Percentiles rank a stretch among this genome's conserved stretches.
These are phyloP conservation scores for Alnus glutinosa DNA, from an alignment of 306 rosid genomes.

Conservation along the genomic window DNA sequence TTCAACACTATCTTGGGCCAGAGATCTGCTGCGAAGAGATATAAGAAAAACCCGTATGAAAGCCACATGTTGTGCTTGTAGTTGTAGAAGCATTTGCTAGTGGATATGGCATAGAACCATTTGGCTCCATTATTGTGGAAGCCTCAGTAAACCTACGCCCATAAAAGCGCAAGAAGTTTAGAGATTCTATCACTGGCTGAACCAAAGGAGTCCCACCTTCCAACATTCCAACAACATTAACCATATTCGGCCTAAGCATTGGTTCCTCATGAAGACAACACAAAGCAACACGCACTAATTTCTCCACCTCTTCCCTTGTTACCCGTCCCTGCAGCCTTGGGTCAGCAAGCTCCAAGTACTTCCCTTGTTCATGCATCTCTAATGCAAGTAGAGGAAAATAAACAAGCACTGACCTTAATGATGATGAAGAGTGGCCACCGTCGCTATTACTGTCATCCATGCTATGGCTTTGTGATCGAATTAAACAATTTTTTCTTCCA, in stretches of 20 bases:
- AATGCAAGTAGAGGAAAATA: conserved; percentile 82
- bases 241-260: conserved; percentile 75
- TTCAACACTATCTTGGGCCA: conserved; percentile 74
- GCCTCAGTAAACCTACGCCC: conserved; percentile 81
- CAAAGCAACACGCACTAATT: conserved; percentile 68
- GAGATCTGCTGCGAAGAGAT: conserved; percentile 80
- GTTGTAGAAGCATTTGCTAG: conserved; percentile 37
- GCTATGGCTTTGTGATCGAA: conserved; percentile 62
- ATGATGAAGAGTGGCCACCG: conserved; percentile 50
- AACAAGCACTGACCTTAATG: conserved; percentile 52
- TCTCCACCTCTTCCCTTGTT: conserved; percentile 62
- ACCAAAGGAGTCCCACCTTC: conserved; percentile 70
- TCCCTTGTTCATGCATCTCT: conserved; percentile 84
- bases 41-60: conserved; percentile 47
- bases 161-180: conserved; percentile 78
- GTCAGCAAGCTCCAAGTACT: conserved; percentile 76
- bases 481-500: conserved; percentile 74
- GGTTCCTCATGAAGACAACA: conserved; percentile 96
- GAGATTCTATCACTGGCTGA: conserved; percentile 67
- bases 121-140: conserved; percentile 50
- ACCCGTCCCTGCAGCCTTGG: conserved; percentile 71
- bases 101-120: conserved; percentile 26
- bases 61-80: conserved; percentile 32
- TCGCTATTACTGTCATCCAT: conserved; percentile 54
- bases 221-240: conserved; percentile 69